Base-by-base conservation (phyloP, 257 asterid genomes). In the Scutellaria galericulata region DNA sequence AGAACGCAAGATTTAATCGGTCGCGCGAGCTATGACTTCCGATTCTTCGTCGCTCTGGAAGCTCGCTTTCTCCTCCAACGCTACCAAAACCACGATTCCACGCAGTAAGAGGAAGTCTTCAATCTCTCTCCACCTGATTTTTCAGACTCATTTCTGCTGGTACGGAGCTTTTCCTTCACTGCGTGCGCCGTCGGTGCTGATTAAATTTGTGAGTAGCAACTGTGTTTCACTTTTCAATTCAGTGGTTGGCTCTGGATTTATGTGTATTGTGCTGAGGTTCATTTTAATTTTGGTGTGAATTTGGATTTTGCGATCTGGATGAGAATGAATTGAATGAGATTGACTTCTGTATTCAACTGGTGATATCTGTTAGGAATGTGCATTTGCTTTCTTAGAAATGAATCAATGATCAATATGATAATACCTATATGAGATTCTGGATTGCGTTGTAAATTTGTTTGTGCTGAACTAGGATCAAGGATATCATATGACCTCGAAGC, bases 11-110 rank as follows among this genome's bases (percentile, higher is more conserved):
- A 37, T 20, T 68, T 24, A 24, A 65, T 13, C 24, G 44, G 13
- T 78, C 65, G 20, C 69, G 76, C 78, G 65, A 70, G 74, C 77
- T 71, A 81, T 78, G 80, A 76, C 79, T 73, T 56, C 52, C 56
- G 78, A 63, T 70, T 54, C 74, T 75, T 56, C 78, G 11, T 57
- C 53, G 31, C 74, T 56, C 66, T 63, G 18, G 14, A 9, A 56
- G 51, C 47, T 35, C 50, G 58, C 46, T 44, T 63, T 48, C 77
- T 39, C 57, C 55, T 15, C 73, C 54, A 61, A 22, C 31, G 9
- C 48, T 22, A 64, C 58, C 58, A 54, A 52, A 15, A 35, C 68
- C 61, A 54, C 80, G 9, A 14, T 0, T 64, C 69, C 62, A n/a
- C 59, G 50, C 70, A 48, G 14, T 54, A 61, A 73, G 61, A 57